A percentile compares a stretch with the other conserved stretches of the same genome.
These are phyloP conservation scores for Salix suchowensis DNA, from an alignment of 345 rosid genomes.

Conservation along the genomic window DNA sequence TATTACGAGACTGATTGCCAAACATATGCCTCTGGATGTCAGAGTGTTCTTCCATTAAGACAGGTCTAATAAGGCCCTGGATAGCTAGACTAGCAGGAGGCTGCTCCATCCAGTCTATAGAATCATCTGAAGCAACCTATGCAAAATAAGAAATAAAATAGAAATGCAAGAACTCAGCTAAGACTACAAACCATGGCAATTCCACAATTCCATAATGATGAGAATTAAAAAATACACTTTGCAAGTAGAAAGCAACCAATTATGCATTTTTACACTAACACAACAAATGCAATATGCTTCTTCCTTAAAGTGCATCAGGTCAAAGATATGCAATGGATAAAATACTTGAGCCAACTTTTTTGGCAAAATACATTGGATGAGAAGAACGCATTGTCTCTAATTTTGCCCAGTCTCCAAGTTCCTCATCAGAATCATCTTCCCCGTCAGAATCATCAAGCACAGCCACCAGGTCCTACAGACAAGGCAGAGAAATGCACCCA, in stretches of 20 bases:
- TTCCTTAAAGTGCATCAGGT: neutral
- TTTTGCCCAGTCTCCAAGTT: slow-evolving; percentile 81
- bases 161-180: slow-evolving; percentile 9
- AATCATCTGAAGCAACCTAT: slow-evolving; percentile 74
- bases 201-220: neutral
- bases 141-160: slow-evolving; percentile 5
- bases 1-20: slow-evolving; percentile 22
- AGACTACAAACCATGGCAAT: neutral
- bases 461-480: slow-evolving; percentile 62
- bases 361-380: slow-evolving; percentile 92
- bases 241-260: neutral
- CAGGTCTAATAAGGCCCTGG: slow-evolving; percentile 77
- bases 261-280: neutral
- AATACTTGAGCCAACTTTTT: slow-evolving; percentile 62
- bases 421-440: slow-evolving; percentile 51
- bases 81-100: slow-evolving; percentile 81
- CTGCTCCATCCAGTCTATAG: slow-evolving; percentile 82
- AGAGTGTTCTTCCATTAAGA: slow-evolving; percentile 63
- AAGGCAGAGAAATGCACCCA: slow-evolving; percentile 6
- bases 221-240: neutral
- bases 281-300: neutral
- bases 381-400: slow-evolving; percentile 83
- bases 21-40: slow-evolving; percentile 59
- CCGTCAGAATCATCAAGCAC: slow-evolving; percentile 54
- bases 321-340: neutral